phyloP scores from a whole-genome alignment of 2,329 filamentous ascomycete species.

The Beauveria rudraprayagi region DNA sequence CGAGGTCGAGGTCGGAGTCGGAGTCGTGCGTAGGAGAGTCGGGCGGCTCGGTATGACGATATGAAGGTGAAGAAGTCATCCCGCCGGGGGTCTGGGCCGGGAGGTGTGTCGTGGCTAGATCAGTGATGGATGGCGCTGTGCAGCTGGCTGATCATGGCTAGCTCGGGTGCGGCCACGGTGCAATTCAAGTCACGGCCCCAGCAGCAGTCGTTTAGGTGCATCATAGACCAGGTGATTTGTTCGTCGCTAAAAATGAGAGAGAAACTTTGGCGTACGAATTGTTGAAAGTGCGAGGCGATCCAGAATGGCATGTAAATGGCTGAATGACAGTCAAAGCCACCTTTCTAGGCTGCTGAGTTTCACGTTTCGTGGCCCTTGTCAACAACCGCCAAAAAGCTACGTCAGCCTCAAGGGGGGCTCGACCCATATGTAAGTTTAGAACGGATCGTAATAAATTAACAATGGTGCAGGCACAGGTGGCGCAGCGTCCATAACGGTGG shows the following conservation, averaged over 20 bases:
- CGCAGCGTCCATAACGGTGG: background rate
- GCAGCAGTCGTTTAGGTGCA: constrained; percentile 1
- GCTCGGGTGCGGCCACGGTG: constrained; percentile 7
- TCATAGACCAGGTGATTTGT: background rate
- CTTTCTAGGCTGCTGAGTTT: background rate
- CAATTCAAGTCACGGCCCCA: constrained; percentile 11
- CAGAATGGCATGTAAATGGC: background rate
- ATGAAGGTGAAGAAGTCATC: constrained; percentile 48
- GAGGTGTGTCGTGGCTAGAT: constrained; percentile 8
- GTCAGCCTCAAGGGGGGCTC: constrained; percentile 4
- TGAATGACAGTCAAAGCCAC: background rate
- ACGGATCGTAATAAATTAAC: background rate
- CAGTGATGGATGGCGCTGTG: constrained; percentile 18
- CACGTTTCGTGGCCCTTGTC: background rate
- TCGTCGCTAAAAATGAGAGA: background rate
- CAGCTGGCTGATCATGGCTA: constrained; percentile 12
- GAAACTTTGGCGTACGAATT: background rate
- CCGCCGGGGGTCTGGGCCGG: constrained; percentile 25
- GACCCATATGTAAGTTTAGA: background rate
- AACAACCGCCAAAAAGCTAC: constrained; percentile 4
- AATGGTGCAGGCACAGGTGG: background rate
- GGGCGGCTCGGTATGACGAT: constrained; percentile 51
- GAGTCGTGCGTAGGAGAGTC: constrained; percentile 60
- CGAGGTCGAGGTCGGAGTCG: constrained; percentile 65
- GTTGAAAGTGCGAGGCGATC: background rate